Percentiles rank a stretch among this genome's conserved stretches.
phyloP scores from a whole-genome alignment of 805 yeast genomes.

The Candida coquimbonensis region DNA sequence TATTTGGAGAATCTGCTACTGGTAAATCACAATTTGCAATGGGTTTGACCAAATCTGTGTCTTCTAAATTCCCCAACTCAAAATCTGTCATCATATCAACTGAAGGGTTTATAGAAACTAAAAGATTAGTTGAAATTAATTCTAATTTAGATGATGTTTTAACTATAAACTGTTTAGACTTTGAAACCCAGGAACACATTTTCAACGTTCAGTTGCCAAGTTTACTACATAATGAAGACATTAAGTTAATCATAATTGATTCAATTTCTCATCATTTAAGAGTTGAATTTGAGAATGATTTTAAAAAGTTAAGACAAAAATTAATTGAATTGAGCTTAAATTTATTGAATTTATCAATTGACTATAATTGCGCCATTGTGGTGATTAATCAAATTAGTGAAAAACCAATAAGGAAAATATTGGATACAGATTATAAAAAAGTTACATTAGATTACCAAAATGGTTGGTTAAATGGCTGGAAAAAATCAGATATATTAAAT shows the following conservation, averaged over 20 bases:
- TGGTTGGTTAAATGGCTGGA: conserved; percentile 77
- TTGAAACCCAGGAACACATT: conserved; percentile 71
- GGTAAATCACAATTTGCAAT: conserved; percentile 81
- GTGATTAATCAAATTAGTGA: conserved; percentile 80
- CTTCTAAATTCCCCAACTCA: conserved; percentile 36
- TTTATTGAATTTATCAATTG: conserved; percentile 42
- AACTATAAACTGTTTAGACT: conserved; percentile 54
- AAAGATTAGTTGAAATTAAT: conserved; percentile 46
- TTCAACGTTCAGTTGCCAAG: conserved; percentile 62
- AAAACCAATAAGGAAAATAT: conserved; percentile 28
- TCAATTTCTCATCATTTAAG: conserved; percentile 79
- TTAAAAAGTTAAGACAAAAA: conserved; percentile 35
- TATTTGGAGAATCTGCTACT: conserved; percentile 77
- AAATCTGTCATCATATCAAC: conserved; percentile 72
- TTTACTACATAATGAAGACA: conserved; percentile 32
- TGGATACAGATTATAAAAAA: conserved; percentile 19
- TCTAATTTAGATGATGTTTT: conserved; percentile 35
- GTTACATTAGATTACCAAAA: conserved; percentile 52
- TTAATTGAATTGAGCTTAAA: conserved; percentile 36
- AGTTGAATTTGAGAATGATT: conserved; percentile 43
- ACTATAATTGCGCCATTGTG: conserved; percentile 51
- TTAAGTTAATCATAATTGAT: conserved; percentile 65
- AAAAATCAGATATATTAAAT: conserved; percentile 30
- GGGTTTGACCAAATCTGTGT: conserved; percentile 58
- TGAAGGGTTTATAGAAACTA: conserved; percentile 65